phyloP scores from a whole-genome alignment of 768 basidiomycete species.

The Tylopilus subfusipes region DNA sequence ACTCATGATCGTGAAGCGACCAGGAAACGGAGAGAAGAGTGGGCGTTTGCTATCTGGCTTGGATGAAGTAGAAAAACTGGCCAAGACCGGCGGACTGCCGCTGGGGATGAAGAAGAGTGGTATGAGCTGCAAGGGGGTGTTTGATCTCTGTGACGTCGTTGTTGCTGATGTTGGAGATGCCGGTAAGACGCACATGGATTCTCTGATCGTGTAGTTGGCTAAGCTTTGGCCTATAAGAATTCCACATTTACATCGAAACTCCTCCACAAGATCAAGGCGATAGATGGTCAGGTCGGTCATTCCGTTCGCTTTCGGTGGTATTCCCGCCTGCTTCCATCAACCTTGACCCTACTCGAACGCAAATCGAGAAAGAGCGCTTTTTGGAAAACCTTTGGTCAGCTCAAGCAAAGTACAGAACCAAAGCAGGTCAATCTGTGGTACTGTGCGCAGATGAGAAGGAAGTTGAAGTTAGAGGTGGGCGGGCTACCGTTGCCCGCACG shows the following conservation, averaged over 20 bases:
- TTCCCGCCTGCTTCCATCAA: slow-evolving; percentile 66
- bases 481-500: slow-evolving; percentile 65
- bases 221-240: slow-evolving; percentile 47
- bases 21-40: slow-evolving; percentile 68
- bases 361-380: slow-evolving; percentile 74
- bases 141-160: slow-evolving; percentile 81
- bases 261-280: slow-evolving; percentile 81
- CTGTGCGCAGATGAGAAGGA: slow-evolving; percentile 69
- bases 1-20: slow-evolving; percentile 86
- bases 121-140: slow-evolving; percentile 78
- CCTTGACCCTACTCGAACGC: slow-evolving; percentile 61
- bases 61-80: slow-evolving; percentile 72
- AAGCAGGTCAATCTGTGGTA: slow-evolving; percentile 68
- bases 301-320: slow-evolving; percentile 76
- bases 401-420: slow-evolving; percentile 77
- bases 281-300: slow-evolving; percentile 83
- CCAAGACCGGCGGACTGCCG: slow-evolving; percentile 59
- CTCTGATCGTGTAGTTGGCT: slow-evolving; percentile 3
- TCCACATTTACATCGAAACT: slow-evolving; percentile 80
- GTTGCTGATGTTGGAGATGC: slow-evolving; percentile 83
- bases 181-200: slow-evolving; percentile 46
- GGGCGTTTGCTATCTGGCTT: slow-evolving; percentile 71
- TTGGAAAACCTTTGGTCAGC: slow-evolving; percentile 86
- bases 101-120: slow-evolving; percentile 71
- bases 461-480: slow-evolving; percentile 64